Evolutionary conservation across 352 stramenopile genomes (phyloP).

Genomic region (Peronospora farinosa): DNA sequence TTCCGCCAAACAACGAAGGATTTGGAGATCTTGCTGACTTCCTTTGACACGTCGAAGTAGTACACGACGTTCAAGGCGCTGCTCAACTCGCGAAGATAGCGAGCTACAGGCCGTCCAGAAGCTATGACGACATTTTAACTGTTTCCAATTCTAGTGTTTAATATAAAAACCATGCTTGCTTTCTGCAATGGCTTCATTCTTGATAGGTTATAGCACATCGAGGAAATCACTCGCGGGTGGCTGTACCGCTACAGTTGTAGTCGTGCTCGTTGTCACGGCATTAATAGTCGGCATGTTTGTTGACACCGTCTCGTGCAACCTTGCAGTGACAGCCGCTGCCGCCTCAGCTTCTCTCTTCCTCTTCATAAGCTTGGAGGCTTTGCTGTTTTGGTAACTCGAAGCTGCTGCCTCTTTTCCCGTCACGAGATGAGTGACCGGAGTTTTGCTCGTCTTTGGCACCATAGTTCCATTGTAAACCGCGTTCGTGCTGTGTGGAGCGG

Average conservation of each 20-base stretch:
- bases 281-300: slow-evolving; percentile 9
- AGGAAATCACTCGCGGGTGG: slow-evolving; percentile 42
- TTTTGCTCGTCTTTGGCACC: slow-evolving; percentile 24
- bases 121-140: slow-evolving; percentile 13
- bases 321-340: background rate
- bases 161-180: slow-evolving; percentile 22
- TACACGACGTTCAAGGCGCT: background rate
- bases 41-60: slow-evolving; percentile 33
- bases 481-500: slow-evolving; percentile 1
- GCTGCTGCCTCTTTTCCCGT: slow-evolving; percentile 22
- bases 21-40: slow-evolving; percentile 54
- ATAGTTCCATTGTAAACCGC: slow-evolving; percentile 27
- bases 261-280: background rate
- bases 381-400: slow-evolving; percentile 26
- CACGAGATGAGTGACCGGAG: background rate
- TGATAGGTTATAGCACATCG: slow-evolving; percentile 43
- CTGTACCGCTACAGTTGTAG: slow-evolving; percentile 1
- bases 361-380: slow-evolving; percentile 49
- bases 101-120: slow-evolving; percentile 1
- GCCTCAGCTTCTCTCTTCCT: slow-evolving; percentile 36
- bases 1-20: slow-evolving; percentile 75
- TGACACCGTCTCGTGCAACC: slow-evolving; percentile 13
- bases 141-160: slow-evolving; percentile 30
- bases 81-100: background rate
- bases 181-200: background rate